phyloP scores from a whole-genome alignment of 371 early-diverging fungal species.

The Chytridium lagenaria region DNA sequence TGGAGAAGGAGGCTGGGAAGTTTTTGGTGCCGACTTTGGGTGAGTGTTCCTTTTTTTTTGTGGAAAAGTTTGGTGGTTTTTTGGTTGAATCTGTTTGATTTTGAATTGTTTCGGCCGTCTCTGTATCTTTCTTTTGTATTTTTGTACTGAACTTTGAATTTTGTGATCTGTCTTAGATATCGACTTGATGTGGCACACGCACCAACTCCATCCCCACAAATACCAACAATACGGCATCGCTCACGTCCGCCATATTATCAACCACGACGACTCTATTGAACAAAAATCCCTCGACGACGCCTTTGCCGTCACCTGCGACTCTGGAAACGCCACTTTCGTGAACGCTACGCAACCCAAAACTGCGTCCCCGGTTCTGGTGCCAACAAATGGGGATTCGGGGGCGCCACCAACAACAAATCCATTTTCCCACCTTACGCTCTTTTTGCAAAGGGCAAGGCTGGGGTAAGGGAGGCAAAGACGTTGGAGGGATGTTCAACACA shows the following conservation, averaged over 20 bases:
- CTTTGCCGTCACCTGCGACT: slow-evolving; percentile 34
- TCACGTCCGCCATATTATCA: slow-evolving; percentile 32
- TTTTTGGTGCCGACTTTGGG: slow-evolving; percentile 54
- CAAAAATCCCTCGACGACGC: slow-evolving; percentile 24
- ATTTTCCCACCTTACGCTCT: slow-evolving; percentile 19
- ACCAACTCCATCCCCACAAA: slow-evolving; percentile 39
- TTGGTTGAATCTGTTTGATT: no score
- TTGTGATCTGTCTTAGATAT: slow-evolving; percentile 33
- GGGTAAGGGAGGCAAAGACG: not conserved
- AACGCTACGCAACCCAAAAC: slow-evolving; percentile 13
- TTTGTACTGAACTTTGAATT: no score
- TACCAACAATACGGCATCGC: slow-evolving; percentile 40
- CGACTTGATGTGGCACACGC: slow-evolving; percentile 56
- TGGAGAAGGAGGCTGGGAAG: slow-evolving; percentile 31
- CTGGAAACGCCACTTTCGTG: slow-evolving; percentile 41
- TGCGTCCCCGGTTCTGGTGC: no score
- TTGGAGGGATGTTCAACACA: slow-evolving; percentile 21
- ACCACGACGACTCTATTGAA: slow-evolving; percentile 48
- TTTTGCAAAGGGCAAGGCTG: not conserved
- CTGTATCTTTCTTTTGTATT: no score
- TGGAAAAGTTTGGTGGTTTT: not conserved
- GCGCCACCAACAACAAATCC: slow-evolving; percentile 12
- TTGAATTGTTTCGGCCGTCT: no score
- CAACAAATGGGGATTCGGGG: not conserved
- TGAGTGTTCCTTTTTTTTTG: slow-evolving; percentile 22